phyloP scores from a whole-genome alignment of 2,329 filamentous ascomycete species.

The Epichloe brachyelytri region DNA sequence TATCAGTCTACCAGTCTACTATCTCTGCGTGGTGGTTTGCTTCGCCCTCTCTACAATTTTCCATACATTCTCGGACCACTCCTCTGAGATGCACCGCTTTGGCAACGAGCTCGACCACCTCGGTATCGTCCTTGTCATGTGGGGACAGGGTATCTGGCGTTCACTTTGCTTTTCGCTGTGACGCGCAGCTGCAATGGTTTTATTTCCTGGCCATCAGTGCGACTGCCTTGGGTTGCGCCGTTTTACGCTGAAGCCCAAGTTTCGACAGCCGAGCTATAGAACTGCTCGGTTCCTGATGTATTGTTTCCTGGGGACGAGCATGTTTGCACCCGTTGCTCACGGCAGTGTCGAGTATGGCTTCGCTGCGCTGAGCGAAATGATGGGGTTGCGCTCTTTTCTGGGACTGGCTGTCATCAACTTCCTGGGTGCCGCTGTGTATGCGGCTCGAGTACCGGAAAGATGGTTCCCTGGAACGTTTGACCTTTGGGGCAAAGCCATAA shows the following conservation, averaged over 20 bases:
- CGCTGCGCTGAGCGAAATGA: slow-evolving; percentile 9
- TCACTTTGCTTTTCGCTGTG: slow-evolving; percentile 16
- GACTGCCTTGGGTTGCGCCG: slow-evolving; percentile 13
- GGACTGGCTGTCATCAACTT: slow-evolving; percentile 17
- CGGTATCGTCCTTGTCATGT: slow-evolving; percentile 13
- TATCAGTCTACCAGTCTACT: slow-evolving; percentile 14
- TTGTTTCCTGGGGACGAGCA: slow-evolving; percentile 11
- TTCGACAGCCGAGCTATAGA: slow-evolving; percentile 14
- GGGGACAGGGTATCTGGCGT: slow-evolving; percentile 12
- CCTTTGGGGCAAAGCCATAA: slow-evolving; percentile 16
- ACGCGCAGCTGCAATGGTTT: slow-evolving; percentile 6
- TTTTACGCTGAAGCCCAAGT: slow-evolving; percentile 16
- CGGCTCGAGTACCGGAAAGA: slow-evolving; percentile 14
- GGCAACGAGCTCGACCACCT: slow-evolving; percentile 18
- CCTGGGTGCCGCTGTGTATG: slow-evolving; percentile 10
- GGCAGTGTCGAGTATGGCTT: slow-evolving; percentile 10
- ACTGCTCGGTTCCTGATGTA: slow-evolving; percentile 13
- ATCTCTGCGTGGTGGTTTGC: slow-evolving; percentile 13
- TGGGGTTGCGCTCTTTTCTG: slow-evolving; percentile 15
- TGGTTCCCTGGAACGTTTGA: slow-evolving; percentile 17
- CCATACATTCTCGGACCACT: slow-evolving; percentile 18
- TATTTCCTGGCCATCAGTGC: slow-evolving; percentile 11
- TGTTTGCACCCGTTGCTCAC: slow-evolving; percentile 14
- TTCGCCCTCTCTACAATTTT: slow-evolving; percentile 11
- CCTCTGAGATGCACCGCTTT: slow-evolving; percentile 13